Base-by-base conservation (phyloP, 805 yeast genomes). In the Candida coleopterorum region DNA sequence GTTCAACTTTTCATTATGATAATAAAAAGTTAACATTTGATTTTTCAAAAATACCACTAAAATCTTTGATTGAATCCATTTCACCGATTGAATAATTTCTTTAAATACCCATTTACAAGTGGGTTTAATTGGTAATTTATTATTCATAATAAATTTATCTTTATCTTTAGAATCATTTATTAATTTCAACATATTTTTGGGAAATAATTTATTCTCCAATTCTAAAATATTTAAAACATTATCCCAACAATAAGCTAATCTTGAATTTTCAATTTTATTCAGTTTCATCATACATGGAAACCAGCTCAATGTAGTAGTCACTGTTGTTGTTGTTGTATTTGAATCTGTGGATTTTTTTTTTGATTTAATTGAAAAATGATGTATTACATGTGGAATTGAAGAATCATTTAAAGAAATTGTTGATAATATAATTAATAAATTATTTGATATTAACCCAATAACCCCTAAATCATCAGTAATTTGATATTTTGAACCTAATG, bases 161-260 rank as follows among this genome's bases (percentile, higher is more conserved):
- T 64, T 65, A 32, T 65, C 69, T 38, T 53, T 59, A 11, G 61
- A 37, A 8, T 61, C 64, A 9, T 52, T 49, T 2, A 67, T 32
- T 1, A 57, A 48, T 3, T 32, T 32, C 10, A 40, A 18, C n/a
- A 61, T 45, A 43, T 62, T 59, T 0, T 38, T 14, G 0, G 69
- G 65, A 10, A 63, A 53, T 6, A 57, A 52, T 9, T 63, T 64
- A 36, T 64, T 54, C 14, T 53, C 56, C 2, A 81, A 55, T 37
- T 79, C 81, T 7, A 80, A 45, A 2, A 85, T 49, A 0, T 79
- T 75, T 36, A 85, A 47, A 6, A 68, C 63, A 40, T 79, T 77
- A n/a, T 75, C 65, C 83, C 87, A 83, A 25, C 84, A 67, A 44
- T 79, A 84, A 0, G 84, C 89, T 28, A 85, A 53, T 40, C 69